Base-by-base conservation (phyloP, 78 protist species). In the Dictyostelium firmibasis region DNA sequence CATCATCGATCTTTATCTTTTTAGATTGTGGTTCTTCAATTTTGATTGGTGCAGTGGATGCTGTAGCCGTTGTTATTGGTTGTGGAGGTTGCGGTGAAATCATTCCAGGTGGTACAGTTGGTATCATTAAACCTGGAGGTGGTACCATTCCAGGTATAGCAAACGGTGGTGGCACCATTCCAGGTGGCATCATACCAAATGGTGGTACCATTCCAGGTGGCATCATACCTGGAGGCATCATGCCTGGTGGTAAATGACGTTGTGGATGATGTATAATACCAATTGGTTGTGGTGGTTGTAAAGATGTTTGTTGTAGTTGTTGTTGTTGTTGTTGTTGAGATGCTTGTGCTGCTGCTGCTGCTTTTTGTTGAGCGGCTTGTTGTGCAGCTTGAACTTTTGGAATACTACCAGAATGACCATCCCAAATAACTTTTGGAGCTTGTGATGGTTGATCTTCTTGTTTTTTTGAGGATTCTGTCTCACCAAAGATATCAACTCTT, bases 401-500 rank as follows among this genome's bases (percentile, higher is more conserved):
- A 70, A 96, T 82, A 31, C 81, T 38, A 9, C 81, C 82, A n/a
- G 91, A 77, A 23, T 84, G 97, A 50, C 97, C 97, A 62, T 96
- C 96, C 95, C 97, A 96, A 62, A 91, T 88, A 31, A 92, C 79
- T 82, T 93, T 86, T 35, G 72, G 86, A 7, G 86, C 76, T 33
- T 60, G 76, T 31, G 35, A 14, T 23, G 18, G 70, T 18, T 27
- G 31, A 35, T 57, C 14, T 29, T 81, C 74, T 36, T 92, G 79
- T 47, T 33, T 57, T 14, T 91, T 27, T 11, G 23, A 10, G 3
- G 36, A 70, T 43, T 94, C 93, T 0, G 83, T 50, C 11, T 91
- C 95, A 47, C 89, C 93, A 41, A 89, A 95, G 81, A 89, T 95
- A 60, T 83, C 94, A 0, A 62, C 31, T 38, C 95, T 31, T 44